Conservation (phyloP, 768 basidiomycete species). For the Tremella mesenterica region DNA sequence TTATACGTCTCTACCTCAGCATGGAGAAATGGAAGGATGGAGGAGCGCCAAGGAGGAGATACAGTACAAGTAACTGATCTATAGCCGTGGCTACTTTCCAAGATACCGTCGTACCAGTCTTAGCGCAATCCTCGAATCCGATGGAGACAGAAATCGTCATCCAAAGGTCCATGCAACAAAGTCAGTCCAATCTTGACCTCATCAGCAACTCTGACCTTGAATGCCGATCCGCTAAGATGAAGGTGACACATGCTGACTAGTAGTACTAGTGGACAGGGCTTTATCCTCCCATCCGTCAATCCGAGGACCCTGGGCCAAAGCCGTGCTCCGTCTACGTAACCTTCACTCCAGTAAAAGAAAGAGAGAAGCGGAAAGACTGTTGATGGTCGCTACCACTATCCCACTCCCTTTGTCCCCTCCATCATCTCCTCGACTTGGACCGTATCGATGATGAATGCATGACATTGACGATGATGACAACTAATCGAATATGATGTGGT, state of each 20-base stretch:
- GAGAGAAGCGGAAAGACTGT: background rate
- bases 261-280: conserved; percentile 26
- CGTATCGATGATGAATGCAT: too few species aligned
- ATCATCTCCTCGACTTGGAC: background rate
- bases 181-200: conserved; percentile 10
- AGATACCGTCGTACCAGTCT: conserved; percentile 3
- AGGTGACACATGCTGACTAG: too few species aligned
- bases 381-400: conserved; percentile 15
- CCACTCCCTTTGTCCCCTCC: conserved; percentile 26
- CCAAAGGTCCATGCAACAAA: conserved; percentile 5
- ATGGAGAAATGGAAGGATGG: too few species aligned
- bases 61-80: background rate
- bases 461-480: too few species aligned
- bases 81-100: conserved; percentile 6
- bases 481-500: too few species aligned
- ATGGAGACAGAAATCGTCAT: background rate
- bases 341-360: background rate
- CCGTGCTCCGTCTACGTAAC: background rate
- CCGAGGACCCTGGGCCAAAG: conserved; percentile 14
- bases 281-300: conserved; percentile 24
- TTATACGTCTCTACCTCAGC: too few species aligned
- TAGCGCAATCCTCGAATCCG: conserved; percentile 4
- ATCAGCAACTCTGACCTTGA: background rate
- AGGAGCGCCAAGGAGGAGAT: background rate
- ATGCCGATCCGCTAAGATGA: too few species aligned